Conservation (phyloP, 352 stramenopile genomes). For the Globisporangium okanoganense region DNA sequence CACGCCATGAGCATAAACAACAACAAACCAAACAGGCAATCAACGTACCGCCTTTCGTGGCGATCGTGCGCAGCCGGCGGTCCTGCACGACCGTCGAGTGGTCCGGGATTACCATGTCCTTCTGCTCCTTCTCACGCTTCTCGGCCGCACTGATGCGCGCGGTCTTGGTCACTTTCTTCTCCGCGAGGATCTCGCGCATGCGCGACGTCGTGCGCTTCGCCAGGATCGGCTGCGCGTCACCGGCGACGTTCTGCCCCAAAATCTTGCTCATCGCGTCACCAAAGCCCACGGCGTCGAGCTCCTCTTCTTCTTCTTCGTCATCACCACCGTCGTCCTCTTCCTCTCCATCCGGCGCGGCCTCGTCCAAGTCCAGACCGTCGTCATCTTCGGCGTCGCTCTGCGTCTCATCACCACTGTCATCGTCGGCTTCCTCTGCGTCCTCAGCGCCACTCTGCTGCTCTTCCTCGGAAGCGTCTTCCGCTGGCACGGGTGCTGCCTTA, state of each 20-base stretch:
- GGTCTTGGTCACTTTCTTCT: conserved; percentile 71
- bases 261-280: conserved; percentile 87
- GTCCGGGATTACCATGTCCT: conserved; percentile 69
- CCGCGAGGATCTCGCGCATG: conserved; percentile 78
- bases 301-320: conserved; percentile 26
- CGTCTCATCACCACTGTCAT: conserved; percentile 13
- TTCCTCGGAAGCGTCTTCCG: neutral
- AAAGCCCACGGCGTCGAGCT: conserved; percentile 72
- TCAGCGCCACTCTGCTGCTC: neutral
- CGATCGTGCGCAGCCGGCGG: conserved; percentile 69
- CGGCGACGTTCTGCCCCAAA: conserved; percentile 62
- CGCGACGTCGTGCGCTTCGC: conserved; percentile 79
- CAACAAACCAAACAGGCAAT: neutral
- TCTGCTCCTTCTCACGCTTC: conserved; percentile 70
- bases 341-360: conserved; percentile 12
- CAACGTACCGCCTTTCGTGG: conserved; percentile 68
- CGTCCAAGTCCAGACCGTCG: conserved; percentile 17
- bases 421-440: conserved; percentile 10
- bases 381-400: conserved; percentile 20
- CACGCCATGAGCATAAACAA: neutral
- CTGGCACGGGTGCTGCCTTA: neutral
- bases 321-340: conserved; percentile 13
- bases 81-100: conserved; percentile 59
- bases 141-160: conserved; percentile 63
- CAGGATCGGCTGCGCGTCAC: conserved; percentile 71